These are phyloP conservation scores for Umbelopsis vinacea DNA, from an alignment of 192 early-diverging fungal genomes.

Conservation along the genomic window DNA sequence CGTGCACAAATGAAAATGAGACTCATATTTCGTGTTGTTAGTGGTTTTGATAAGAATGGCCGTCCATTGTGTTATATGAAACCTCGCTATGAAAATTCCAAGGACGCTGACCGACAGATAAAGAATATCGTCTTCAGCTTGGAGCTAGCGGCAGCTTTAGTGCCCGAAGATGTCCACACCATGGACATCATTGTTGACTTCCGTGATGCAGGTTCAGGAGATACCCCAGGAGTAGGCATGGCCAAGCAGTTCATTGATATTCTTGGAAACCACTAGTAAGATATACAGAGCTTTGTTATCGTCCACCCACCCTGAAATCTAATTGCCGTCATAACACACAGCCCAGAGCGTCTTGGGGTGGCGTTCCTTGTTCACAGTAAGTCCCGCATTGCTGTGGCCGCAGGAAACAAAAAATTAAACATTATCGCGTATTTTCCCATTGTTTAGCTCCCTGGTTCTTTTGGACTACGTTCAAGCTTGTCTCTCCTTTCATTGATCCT, in stretches of 20 bases:
- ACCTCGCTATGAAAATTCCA: conserved; percentile 79
- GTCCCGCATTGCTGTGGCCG: neutral
- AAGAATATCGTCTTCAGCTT: conserved; percentile 80
- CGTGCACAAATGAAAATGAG: too few species aligned
- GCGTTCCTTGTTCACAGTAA: conserved; percentile 25
- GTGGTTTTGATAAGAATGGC: conserved; percentile 74
- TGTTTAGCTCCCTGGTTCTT: conserved; percentile 78
- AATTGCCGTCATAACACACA: neutral
- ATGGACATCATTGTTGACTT: conserved; percentile 82
- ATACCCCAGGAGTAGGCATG: conserved; percentile 70
- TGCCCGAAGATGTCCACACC: conserved; percentile 75
- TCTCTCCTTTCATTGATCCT: conserved; percentile 88
- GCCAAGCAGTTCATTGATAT: conserved; percentile 78
- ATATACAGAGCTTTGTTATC: conserved; percentile 57
- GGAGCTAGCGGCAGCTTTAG: conserved; percentile 72
- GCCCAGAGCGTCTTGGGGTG: conserved; percentile 12
- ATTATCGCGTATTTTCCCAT: neutral
- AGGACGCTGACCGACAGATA: conserved; percentile 70
- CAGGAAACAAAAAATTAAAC: too few species aligned
- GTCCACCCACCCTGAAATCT: neutral
- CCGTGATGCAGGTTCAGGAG: conserved; percentile 61
- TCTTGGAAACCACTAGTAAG: conserved; percentile 87
- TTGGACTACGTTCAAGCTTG: conserved; percentile 75
- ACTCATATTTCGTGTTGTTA: neutral
- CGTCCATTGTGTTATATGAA: conserved; percentile 78